Evolutionary conservation across 371 early-diverging fungal genomes (phyloP).

Genomic region (Apophysomyces elegans): DNA sequence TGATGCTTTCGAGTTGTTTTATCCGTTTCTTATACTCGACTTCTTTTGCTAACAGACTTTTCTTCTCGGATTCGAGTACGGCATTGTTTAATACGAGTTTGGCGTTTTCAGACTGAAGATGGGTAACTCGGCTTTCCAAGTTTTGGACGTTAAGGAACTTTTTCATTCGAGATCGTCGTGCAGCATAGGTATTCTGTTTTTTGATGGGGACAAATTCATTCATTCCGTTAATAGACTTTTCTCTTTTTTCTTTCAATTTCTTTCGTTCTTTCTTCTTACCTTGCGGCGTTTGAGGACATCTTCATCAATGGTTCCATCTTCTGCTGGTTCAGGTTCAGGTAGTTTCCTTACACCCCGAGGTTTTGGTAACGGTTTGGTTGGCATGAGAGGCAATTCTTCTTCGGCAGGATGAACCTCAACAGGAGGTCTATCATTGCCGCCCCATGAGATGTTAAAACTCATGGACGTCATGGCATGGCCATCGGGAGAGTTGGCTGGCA

Average conservation of each 20-base stretch:
- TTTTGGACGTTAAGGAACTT: conserved; percentile 83
- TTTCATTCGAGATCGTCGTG: conserved; percentile 88
- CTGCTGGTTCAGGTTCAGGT: conserved; percentile 52
- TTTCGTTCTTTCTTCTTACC: conserved; percentile 19
- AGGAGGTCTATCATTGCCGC: conserved; percentile 52
- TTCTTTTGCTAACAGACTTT: conserved; percentile 63
- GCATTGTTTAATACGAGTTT: conserved; percentile 68
- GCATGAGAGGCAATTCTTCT: conserved; percentile 18
- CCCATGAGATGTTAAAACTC: conserved; percentile 53
- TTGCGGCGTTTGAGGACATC: conserved; percentile 46
- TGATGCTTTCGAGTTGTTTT: conserved; percentile 58
- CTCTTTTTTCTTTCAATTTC: too few species aligned
- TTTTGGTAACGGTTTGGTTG: conserved; percentile 43
- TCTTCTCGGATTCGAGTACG: conserved; percentile 75
- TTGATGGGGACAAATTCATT: not conserved
- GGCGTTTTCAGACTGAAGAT: conserved; percentile 80
- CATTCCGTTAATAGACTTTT: not conserved
- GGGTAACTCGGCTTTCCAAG: conserved; percentile 75
- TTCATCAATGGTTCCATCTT: conserved; percentile 52
- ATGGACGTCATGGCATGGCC: not conserved
- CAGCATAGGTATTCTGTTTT: conserved; percentile 87
- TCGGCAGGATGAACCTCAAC: conserved; percentile 33
- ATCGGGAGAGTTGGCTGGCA: not conserved
- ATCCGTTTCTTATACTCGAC: conserved; percentile 71
- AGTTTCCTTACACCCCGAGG: conserved; percentile 48